Evolutionary conservation across 306 rosid species (phyloP).

Genomic region (Lupinus albus): DNA sequence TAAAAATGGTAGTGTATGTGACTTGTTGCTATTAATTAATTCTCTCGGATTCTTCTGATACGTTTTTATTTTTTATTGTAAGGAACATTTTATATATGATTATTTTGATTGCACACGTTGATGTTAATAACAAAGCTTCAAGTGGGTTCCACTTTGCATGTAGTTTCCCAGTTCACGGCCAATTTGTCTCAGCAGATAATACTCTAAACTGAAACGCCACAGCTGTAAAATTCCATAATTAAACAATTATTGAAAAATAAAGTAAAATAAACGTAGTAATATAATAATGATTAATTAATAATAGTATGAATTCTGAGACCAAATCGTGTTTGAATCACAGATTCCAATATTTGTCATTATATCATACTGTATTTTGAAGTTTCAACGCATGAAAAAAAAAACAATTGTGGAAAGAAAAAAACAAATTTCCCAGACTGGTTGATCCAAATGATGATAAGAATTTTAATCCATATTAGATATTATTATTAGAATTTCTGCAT

Average conservation of each 20-base stretch:
- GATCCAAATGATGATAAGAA: too few species aligned
- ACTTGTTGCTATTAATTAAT: background rate
- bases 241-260: conserved; percentile 10
- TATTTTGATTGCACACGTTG: conserved; percentile 12
- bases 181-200: conserved; percentile 38
- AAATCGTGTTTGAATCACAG: conserved; percentile 38
- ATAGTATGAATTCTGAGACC: conserved; percentile 19
- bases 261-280: background rate
- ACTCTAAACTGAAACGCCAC: conserved; percentile 35
- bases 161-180: conserved; percentile 45
- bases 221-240: conserved; percentile 44
- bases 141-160: conserved; percentile 47
- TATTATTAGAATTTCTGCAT: too few species aligned
- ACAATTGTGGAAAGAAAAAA: too few species aligned
- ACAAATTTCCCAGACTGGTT: too few species aligned
- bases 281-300: background rate
- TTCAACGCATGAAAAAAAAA: background rate
- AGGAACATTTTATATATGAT: conserved; percentile 10
- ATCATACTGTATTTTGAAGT: background rate
- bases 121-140: conserved; percentile 2
- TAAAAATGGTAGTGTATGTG: background rate
- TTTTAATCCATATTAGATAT: too few species aligned
- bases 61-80: too few species aligned
- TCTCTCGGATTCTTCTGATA: background rate
- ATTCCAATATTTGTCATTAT: background rate